These are phyloP conservation scores for Alternaria postmessia DNA, from an alignment of 2,329 filamentous ascomycete genomes.

Conservation along the genomic window DNA sequence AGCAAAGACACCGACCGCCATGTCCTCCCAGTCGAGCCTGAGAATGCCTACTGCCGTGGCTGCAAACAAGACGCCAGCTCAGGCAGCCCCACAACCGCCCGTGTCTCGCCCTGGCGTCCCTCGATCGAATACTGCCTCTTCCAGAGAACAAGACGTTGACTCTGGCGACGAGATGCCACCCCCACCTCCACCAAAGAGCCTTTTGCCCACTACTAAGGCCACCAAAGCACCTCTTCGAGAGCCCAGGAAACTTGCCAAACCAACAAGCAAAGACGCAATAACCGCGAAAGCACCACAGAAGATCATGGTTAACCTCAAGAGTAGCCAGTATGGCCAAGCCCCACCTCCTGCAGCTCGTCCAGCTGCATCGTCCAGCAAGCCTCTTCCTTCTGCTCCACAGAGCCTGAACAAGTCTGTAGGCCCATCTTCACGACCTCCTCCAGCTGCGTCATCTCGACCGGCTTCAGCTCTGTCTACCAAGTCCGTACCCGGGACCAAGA, in stretches of 20 bases:
- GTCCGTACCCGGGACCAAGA: slow-evolving; percentile 27
- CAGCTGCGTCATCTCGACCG: slow-evolving; percentile 37
- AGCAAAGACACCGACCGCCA: slow-evolving; percentile 61
- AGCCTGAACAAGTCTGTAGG: slow-evolving; percentile 44
- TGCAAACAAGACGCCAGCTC: slow-evolving; percentile 60
- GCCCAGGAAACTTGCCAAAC: slow-evolving; percentile 63
- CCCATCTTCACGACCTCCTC: slow-evolving; percentile 64
- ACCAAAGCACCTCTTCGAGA: slow-evolving; percentile 44
- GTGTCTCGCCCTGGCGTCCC: slow-evolving; percentile 36
- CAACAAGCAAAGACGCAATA: slow-evolving; percentile 66
- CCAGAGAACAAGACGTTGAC: slow-evolving; percentile 46
- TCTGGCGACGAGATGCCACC: slow-evolving; percentile 67
- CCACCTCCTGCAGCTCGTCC: slow-evolving; percentile 66
- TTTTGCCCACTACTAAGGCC: slow-evolving; percentile 59
- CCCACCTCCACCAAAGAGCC: slow-evolving; percentile 64
- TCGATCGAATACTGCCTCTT: slow-evolving; percentile 42
- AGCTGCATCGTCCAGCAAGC: slow-evolving; percentile 40
- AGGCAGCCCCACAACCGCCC: slow-evolving; percentile 38
- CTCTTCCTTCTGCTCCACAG: slow-evolving; percentile 38
- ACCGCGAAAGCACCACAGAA: slow-evolving; percentile 71
- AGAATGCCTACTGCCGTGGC: slow-evolving; percentile 28
- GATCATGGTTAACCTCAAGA: slow-evolving; percentile 68
- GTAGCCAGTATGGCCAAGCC: slow-evolving; percentile 52
- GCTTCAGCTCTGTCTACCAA: slow-evolving; percentile 40
- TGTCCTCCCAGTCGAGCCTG: slow-evolving; percentile 46